These are phyloP conservation scores for Sindora glabra DNA, from an alignment of 306 rosid genomes.

Conservation along the genomic window DNA sequence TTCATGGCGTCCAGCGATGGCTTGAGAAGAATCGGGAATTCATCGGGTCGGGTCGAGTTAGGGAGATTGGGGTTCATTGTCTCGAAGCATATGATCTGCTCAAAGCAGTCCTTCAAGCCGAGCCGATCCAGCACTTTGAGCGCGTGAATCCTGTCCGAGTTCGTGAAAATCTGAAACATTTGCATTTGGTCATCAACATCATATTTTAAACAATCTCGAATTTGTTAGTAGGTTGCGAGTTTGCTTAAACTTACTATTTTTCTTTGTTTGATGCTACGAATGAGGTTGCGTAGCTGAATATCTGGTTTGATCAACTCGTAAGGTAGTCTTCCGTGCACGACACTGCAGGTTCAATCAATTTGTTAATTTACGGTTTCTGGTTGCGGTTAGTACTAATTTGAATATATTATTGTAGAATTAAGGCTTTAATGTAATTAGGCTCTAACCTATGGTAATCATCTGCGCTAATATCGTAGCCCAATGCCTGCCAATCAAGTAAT, in stretches of 20 bases:
- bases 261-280: conserved; percentile 50
- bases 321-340: conserved; percentile 91
- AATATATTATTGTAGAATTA: too few relatives aligned
- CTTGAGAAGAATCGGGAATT: conserved; percentile 68
- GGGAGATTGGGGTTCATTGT: conserved; percentile 78
- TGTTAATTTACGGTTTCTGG: too few relatives aligned
- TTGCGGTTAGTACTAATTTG: too few relatives aligned
- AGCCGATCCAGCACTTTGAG: conserved; percentile 42
- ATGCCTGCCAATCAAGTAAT: conserved; percentile 30
- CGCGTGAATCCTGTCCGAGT: conserved; percentile 77
- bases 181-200: neutral
- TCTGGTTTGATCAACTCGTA: conserved; percentile 67
- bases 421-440: too few relatives aligned
- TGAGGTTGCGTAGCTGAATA: conserved; percentile 48
- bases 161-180: conserved; percentile 60
- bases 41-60: conserved; percentile 42
- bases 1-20: conserved; percentile 69
- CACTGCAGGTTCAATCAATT: too few relatives aligned
- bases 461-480: conserved; percentile 59
- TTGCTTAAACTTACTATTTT: conserved; percentile 62
- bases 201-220: too few relatives aligned
- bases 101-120: conserved; percentile 59
- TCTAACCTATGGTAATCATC: conserved; percentile 95
- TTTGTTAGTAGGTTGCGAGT: too few relatives aligned
- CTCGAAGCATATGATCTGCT: conserved; percentile 75